Evolutionary conservation across 257 asterid species (phyloP).

Genomic region (Solanum dulcamara): DNA sequence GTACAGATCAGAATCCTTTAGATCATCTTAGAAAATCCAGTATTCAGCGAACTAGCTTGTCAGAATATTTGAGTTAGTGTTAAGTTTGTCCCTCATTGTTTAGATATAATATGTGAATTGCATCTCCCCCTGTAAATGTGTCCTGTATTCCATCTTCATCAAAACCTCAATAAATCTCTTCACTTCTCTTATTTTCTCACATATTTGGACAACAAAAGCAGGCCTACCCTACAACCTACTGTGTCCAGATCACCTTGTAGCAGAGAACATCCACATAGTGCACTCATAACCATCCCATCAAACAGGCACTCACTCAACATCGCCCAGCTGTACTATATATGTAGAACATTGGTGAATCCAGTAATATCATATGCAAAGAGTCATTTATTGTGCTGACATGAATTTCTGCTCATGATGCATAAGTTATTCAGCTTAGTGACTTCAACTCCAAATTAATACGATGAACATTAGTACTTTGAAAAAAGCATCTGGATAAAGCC

Average conservation of each 20-base stretch:
- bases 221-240: not conserved
- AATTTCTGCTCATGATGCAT: not conserved
- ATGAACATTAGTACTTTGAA: not conserved
- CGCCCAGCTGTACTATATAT: not conserved
- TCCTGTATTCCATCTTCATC: not conserved
- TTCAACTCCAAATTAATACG: not conserved
- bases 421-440: not conserved
- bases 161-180: not conserved
- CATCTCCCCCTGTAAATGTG: not conserved
- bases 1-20: not conserved
- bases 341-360: not conserved
- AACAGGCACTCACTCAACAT: not conserved
- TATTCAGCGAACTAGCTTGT: not conserved
- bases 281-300: not conserved
- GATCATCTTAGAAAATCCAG: not conserved
- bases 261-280: not conserved
- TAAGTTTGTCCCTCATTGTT: not conserved
- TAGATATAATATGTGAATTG: not conserved
- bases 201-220: not conserved
- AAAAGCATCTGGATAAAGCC: not conserved
- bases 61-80: not conserved
- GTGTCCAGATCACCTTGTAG: not conserved
- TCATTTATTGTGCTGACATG: not conserved
- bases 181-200: not conserved
- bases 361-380: not conserved